These are phyloP conservation scores for Calamus simplicifolius DNA, from an alignment of 176 grass and related monocot genomes.

Conservation along the genomic window DNA sequence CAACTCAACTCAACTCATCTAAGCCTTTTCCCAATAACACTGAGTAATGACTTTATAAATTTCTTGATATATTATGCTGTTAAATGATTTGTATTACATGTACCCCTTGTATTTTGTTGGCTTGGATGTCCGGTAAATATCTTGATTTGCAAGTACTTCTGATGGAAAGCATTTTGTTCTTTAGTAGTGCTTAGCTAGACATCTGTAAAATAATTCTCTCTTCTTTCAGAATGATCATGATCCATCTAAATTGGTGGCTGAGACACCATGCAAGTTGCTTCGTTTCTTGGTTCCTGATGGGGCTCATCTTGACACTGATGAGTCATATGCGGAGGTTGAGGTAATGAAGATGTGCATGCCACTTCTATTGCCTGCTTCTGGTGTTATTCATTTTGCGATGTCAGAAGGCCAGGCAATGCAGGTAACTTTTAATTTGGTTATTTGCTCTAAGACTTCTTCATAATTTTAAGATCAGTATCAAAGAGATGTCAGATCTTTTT, in stretches of 20 bases:
- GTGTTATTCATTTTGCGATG: conserved; percentile 83
- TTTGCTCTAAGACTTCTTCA: conserved; percentile 1
- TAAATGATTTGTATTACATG: no score
- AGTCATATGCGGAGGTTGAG: conserved; percentile 92
- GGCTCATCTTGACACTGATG: conserved; percentile 84
- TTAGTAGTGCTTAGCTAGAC: no score
- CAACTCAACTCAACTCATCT: no score
- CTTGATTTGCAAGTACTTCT: no score
- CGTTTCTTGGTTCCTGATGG: conserved; percentile 90
- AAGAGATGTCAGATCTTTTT: conserved; percentile 11
- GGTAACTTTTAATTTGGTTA: conserved; percentile 21
- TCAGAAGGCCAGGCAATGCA: conserved; percentile 98
- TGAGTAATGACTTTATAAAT: no score
- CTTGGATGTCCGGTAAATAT: no score
- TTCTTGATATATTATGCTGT: no score
- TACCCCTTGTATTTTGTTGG: no score
- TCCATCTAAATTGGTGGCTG: conserved; percentile 92
- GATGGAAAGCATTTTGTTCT: no score
- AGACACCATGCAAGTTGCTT: conserved; percentile 97
- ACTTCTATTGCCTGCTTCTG: conserved; percentile 81
- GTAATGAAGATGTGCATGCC: conserved; percentile 99
- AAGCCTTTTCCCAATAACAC: no score
- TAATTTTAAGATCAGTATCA: not conserved
- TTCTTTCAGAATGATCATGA: conserved; percentile 91
- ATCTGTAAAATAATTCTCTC: conserved; percentile 1